These are phyloP conservation scores for Globomyces pollinis-pini DNA, from an alignment of 192 early-diverging fungal genomes.

Conservation along the genomic window DNA sequence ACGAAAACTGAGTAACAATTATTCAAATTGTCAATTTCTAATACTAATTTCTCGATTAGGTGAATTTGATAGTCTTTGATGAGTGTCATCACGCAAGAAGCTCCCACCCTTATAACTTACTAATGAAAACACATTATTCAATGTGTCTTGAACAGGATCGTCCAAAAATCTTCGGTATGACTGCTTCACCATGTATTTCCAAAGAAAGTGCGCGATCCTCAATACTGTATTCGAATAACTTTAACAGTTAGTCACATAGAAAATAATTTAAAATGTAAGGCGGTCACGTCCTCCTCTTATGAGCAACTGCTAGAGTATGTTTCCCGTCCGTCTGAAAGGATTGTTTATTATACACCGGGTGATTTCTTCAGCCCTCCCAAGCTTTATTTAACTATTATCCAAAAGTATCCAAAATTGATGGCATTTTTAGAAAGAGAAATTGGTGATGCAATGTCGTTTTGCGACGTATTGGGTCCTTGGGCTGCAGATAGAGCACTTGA, in stretches of 20 bases:
- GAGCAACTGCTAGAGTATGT: conserved; percentile 14
- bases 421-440: conserved; percentile 37
- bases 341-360: conserved; percentile 14
- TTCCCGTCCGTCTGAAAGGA: conserved; percentile 21
- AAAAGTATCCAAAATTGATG: neutral
- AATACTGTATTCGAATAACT: conserved; percentile 13
- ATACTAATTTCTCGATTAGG: conserved; percentile 34
- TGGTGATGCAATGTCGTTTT: conserved; percentile 24
- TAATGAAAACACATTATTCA: conserved; percentile 79
- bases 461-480: conserved; percentile 67
- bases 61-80: conserved; percentile 87
- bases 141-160: conserved; percentile 29
- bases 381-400: neutral
- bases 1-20: neutral
- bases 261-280: conserved; percentile 28
- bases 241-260: conserved; percentile 23
- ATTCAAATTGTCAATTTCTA: neutral
- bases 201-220: conserved; percentile 16
- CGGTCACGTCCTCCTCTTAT: conserved; percentile 17
- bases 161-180: conserved; percentile 88
- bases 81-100: conserved; percentile 86
- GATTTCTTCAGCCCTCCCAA: conserved; percentile 6
- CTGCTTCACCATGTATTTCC: conserved; percentile 71
- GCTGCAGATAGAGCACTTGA: conserved; percentile 67
- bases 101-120: conserved; percentile 65